Conservation (phyloP, 331 rosid genomes). For the Stylosanthes scabra region DNA sequence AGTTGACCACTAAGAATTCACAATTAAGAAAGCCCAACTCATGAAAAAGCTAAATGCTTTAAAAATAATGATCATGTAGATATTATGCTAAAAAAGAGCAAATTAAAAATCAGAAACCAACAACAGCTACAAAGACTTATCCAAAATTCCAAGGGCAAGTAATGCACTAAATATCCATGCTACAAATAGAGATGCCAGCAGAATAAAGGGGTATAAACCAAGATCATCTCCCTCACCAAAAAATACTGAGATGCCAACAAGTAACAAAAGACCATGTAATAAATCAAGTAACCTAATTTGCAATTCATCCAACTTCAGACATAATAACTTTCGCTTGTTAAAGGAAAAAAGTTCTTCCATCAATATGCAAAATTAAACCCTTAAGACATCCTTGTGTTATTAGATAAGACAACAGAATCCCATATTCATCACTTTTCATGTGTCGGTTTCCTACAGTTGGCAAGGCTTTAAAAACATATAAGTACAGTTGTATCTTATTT, state of each 20-base stretch:
- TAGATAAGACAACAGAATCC: slow-evolving; percentile 25
- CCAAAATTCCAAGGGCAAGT: not conserved
- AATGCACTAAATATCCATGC: not conserved
- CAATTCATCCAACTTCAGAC: slow-evolving; percentile 24
- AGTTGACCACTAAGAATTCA: not conserved
- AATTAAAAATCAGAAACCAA: not conserved
- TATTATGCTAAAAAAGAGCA: not conserved
- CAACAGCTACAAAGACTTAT: not conserved
- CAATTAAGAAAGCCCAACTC: slow-evolving; percentile 4
- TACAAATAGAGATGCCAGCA: not conserved
- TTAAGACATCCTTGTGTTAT: slow-evolving; percentile 26
- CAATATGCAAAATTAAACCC: slow-evolving; percentile 2
- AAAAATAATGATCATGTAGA: not conserved
- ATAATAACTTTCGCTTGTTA: not conserved
- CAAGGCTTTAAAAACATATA: slow-evolving; percentile 16
- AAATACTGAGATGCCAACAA: not conserved
- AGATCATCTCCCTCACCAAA: not conserved
- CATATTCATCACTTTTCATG: slow-evolving; percentile 2
- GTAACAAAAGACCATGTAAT: not conserved
- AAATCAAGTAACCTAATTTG: slow-evolving; percentile 3
- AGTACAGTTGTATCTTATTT: not conserved
- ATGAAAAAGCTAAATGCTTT: slow-evolving; percentile 1
- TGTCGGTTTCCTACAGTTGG: slow-evolving; percentile 9
- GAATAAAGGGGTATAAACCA: slow-evolving; percentile 17
- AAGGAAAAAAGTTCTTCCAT: not conserved